Base-by-base conservation (phyloP, 257 asterid genomes). In the Mitragyna speciosa region DNA sequence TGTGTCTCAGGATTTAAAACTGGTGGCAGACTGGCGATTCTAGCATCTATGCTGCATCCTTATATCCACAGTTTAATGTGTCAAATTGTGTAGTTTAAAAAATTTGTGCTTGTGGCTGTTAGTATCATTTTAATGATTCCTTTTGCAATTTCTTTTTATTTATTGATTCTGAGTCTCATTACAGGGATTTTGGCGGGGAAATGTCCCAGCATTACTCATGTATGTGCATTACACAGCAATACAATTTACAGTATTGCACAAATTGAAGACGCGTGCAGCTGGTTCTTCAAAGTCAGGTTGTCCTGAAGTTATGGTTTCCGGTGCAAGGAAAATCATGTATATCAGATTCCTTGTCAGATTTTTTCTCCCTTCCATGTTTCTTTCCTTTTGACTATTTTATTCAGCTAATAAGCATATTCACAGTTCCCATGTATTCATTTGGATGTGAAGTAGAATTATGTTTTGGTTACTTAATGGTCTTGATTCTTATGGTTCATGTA, bases 171-270 rank as follows among this genome's bases (percentile, higher is more conserved):
- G 39, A 45, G 14, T 67, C 82, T 65, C 68, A 15, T 82, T 66
- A 68, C 85, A 95, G 99, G 98, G 98, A 7, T 95, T 93, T 84
- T 95, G 99, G 99, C 89, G 99, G 84, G 98, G 99, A 68, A 95
- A 95, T 54, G 97, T 95, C 45, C 99, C 98, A 7, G 99, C 98
- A 75, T 85, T 95, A 83, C 93, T 95, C 80, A 95, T 95, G 99
- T 97, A 91, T 81, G 92, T 93, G 99, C 98, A 98, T 30, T 95
- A 95, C 80, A 93, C 98, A 30, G 95, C 99, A 52, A 95, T 95
- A 84, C 99, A 95, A 70, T 95, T 95, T 85, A 81, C 93, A 11
- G 97, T 92, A 65, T 70, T 93, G 86, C 97, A 93, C 85, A 87
- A 87, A 86, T 83, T 95, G 81, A 95, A 95, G 90, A 86, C 96